Evolutionary conservation across 2,329 filamentous ascomycete genomes (phyloP), one percentile per base, ranked within the genome.

Genomic region (Ceratocystis lukuohia): DNA sequence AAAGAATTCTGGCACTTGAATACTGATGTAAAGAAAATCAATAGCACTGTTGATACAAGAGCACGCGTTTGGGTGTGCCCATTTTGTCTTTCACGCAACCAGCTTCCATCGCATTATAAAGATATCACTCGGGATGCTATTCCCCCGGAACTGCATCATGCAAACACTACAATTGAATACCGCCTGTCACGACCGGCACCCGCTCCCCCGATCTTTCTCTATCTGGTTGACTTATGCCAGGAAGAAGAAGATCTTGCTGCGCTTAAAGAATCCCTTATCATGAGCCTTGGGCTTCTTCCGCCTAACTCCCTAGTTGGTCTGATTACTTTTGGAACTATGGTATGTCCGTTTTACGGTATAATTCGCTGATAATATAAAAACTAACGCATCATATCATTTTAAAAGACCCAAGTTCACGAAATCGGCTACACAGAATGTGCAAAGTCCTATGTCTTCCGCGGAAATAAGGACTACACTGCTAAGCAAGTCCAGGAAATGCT

Each of bases 401-500:
- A 10, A 22, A 28, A 91, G 88, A 86, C 91, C 41, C 92, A 96
- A 84, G 91, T 99, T 20, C 94, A 99, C 75, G 94, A 99, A 77
- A 90, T 99, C 71, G 94, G 94, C 66, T 99, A 99, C 74, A 92
- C 89, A 66, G 94, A 97, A 77, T 99, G 94, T 77, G 91, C 94
- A 70, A 99, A 97, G 78, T 96, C 93, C 5, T 99, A 96, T 73
- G 94, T 99, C 53, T 99, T 99, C 82, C 86, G 93, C 66, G 94
- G 94, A 48, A 96, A 87, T 80, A 99, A 97, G 80, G 94, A 99
- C 73, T 99, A 99, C 76, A 83, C 87, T n/a, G 89, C 92, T 65
- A 97, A 97, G 79, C 92, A 97, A 75, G 91, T 99, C n/a, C 93
- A 97, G 76, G 94, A 99, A 74, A 99, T 99, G 94, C 86, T 99